phyloP scores from a whole-genome alignment of 495 filamentous ascomycete species.

The Mycothermus thermophilus region DNA sequence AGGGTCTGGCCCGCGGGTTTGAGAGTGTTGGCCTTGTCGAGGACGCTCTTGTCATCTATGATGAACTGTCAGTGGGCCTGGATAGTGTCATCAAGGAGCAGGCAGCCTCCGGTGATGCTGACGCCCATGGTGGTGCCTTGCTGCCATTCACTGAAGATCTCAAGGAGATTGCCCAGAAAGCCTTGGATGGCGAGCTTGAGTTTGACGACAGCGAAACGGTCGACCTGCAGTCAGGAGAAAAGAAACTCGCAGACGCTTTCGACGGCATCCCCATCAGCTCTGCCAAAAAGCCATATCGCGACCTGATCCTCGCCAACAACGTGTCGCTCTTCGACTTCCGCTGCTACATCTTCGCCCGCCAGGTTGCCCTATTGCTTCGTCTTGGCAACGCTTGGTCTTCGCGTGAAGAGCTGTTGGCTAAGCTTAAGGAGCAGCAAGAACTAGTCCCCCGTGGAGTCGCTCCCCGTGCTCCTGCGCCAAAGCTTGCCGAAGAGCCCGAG shows the following conservation, averaged over 20 bases:
- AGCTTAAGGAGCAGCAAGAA: slow-evolving; percentile 43
- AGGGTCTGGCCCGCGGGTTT: slow-evolving; percentile 83
- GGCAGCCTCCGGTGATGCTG: slow-evolving; percentile 33
- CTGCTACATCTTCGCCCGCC: slow-evolving; percentile 84
- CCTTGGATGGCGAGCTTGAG: slow-evolving; percentile 22
- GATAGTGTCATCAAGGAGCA: slow-evolving; percentile 72
- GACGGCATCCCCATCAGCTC: slow-evolving; percentile 55
- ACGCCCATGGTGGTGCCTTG: slow-evolving; percentile 52
- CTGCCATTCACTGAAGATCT: slow-evolving; percentile 58
- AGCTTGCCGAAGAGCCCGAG: slow-evolving; percentile 47
- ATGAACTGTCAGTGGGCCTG: slow-evolving; percentile 76
- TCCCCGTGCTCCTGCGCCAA: slow-evolving; percentile 29
- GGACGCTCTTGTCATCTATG: slow-evolving; percentile 84
- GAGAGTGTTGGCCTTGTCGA: slow-evolving; percentile 94
- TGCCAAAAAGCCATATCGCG: slow-evolving; percentile 70
- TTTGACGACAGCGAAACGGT: slow-evolving; percentile 33
- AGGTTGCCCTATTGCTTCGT: slow-evolving; percentile 69
- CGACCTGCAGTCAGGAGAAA: slow-evolving; percentile 30
- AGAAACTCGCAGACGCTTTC: slow-evolving; percentile 16
- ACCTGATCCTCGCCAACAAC: slow-evolving; percentile 85
- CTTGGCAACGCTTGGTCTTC: slow-evolving; percentile 56
- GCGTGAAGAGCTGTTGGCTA: slow-evolving; percentile 41
- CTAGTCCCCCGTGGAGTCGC: slow-evolving; percentile 38
- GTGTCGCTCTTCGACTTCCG: slow-evolving; percentile 97
- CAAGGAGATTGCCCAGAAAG: slow-evolving; percentile 40